Base-by-base conservation (phyloP, 352 stramenopile genomes). In the Phytophthora meadii region DNA sequence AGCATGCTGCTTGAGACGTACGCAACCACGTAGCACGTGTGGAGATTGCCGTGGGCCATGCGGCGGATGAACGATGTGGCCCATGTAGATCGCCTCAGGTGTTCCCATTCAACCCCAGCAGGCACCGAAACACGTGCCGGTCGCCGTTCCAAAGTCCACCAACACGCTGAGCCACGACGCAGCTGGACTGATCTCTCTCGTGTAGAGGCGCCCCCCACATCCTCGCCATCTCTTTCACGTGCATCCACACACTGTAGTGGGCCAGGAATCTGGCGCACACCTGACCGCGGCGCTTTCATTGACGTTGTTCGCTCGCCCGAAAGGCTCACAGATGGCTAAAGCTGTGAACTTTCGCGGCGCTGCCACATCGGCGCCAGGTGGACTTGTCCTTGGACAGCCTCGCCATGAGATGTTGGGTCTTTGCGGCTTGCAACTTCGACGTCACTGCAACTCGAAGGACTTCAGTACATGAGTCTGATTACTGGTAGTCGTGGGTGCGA, bases 181-280 rank as follows among this genome's bases (percentile, higher is more conserved):
- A 63, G 44, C 36, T 51, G 45, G 59, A 8, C 40, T 44, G 39
- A 54, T 54, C 65, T 69, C 65, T 69, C 42, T 53, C 24, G 22
- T 41, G 40, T 55, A 73, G 53, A 66, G 49, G 49, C 39, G 53
- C 32, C 39, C 5, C 32, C 27, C 60, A 66, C 61, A 70, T 66
- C 61, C 30, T 74, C 53, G 60, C 60, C 28, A 70, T 70, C 60
- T 70, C 54, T 66, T 42, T 55, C 52, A 52, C 60, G 53, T 49
- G 14, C 54, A 41, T 53, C 53, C 60, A 74, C 66, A 66, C 27
- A 47, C 34, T 56, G 24, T 34, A 59, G 51, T 63, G 41, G 58
- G 11, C 57, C 27, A n/a, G 45, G 52, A 47, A 60, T 41, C 65
- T 50, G 58, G 54, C 58, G 64, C 66, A 14, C 30, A 14, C 55